These are phyloP conservation scores for Nemania sp. DNA, from an alignment of 2,329 filamentous ascomycete species.

Conservation along the genomic window DNA sequence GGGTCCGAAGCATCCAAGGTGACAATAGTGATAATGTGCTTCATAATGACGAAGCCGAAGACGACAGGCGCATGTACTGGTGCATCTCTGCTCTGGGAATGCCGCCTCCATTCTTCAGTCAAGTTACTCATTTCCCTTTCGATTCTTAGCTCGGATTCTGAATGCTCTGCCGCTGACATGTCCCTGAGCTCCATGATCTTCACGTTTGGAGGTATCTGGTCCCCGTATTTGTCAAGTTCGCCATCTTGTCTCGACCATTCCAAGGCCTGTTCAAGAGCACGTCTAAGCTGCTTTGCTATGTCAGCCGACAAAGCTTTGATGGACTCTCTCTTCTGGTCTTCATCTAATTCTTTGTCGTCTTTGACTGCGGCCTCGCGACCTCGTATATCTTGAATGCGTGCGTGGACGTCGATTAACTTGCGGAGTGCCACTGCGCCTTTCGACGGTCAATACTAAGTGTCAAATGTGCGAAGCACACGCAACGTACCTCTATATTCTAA, in stretches of 20 bases:
- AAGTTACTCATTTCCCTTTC: slow-evolving; percentile 30
- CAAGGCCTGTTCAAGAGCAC: slow-evolving; percentile 31
- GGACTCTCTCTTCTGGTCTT: slow-evolving; percentile 7
- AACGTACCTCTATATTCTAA: slow-evolving; percentile 40
- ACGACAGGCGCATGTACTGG: slow-evolving; percentile 34
- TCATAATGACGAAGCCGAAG: slow-evolving; percentile 40
- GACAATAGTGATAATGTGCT: slow-evolving; percentile 40
- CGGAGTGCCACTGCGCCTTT: slow-evolving; percentile 35
- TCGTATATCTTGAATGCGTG: slow-evolving; percentile 35
- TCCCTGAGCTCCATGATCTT: slow-evolving; percentile 31
- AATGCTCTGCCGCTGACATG: slow-evolving; percentile 10
- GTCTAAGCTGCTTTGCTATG: slow-evolving; percentile 31
- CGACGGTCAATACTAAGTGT: slow-evolving; percentile 12
- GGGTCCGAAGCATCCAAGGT: slow-evolving; percentile 38
- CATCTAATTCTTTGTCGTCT: slow-evolving; percentile 3
- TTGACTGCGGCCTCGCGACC: slow-evolving; percentile 20
- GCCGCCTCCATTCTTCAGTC: slow-evolving; percentile 31
- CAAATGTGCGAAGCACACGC: neutral
- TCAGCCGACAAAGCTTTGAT: slow-evolving; percentile 19
- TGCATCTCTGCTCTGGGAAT: neutral
- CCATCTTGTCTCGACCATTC: slow-evolving; percentile 39
- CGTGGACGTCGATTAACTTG: slow-evolving; percentile 35
- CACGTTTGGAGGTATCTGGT: slow-evolving; percentile 32
- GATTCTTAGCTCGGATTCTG: slow-evolving; percentile 29
- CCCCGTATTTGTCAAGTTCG: slow-evolving; percentile 26